Evolutionary conservation across 2,329 filamentous ascomycete species (phyloP).

Genomic region (Penicillium sp.): DNA sequence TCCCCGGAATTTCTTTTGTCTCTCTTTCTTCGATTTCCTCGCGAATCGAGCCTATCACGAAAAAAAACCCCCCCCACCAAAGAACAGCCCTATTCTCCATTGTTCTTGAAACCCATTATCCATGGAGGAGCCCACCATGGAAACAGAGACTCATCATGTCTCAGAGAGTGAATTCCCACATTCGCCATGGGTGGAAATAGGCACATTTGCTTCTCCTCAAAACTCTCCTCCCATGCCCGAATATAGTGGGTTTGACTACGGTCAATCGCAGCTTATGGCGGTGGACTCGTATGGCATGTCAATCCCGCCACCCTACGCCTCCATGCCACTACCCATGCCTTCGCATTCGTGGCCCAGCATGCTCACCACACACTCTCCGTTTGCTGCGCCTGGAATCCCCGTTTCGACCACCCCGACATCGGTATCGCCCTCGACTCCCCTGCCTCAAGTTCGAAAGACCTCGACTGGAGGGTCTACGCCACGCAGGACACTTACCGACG

Average conservation of each 20-base stretch:
- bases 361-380: slow-evolving; percentile 69
- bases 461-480: slow-evolving; percentile 59
- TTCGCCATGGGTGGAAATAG: slow-evolving; percentile 49
- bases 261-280: slow-evolving; percentile 60
- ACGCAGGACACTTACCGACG: slow-evolving; percentile 84
- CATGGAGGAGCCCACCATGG: slow-evolving; percentile 51
- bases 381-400: slow-evolving; percentile 61
- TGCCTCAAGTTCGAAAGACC: slow-evolving; percentile 36
- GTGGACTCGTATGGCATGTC: slow-evolving; percentile 58
- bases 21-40: slow-evolving; percentile 9
- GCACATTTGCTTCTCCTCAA: slow-evolving; percentile 55
- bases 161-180: slow-evolving; percentile 47
- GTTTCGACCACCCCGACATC: slow-evolving; percentile 53
- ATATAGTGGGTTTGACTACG: slow-evolving; percentile 65
- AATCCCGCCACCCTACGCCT: slow-evolving; percentile 56
- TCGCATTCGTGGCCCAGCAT: slow-evolving; percentile 75
- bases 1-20: slow-evolving; percentile 21
- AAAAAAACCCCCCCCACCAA: neutral
- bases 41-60: slow-evolving; percentile 7
- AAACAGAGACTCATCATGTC: slow-evolving; percentile 46
- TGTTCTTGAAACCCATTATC: neutral
- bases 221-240: slow-evolving; percentile 70
- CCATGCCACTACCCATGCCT: slow-evolving; percentile 70
- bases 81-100: neutral
- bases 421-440: slow-evolving; percentile 53